Evolutionary conservation across 2,329 filamentous ascomycete species (phyloP).

Genomic region (Xylariaceae sp.): DNA sequence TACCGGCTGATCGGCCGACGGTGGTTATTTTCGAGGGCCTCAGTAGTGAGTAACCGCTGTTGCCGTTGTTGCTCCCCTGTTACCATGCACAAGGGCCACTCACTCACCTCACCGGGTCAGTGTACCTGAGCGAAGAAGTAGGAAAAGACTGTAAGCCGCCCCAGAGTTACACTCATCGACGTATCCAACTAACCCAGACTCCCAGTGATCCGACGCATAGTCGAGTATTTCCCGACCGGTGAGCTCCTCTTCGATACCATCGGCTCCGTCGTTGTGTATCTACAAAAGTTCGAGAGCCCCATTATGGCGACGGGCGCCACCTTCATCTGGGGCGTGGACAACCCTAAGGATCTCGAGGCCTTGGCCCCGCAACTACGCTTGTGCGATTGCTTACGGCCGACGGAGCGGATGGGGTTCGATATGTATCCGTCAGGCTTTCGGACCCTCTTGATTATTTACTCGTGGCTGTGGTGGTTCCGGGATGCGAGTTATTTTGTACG

Average conservation of each 20-base stretch:
- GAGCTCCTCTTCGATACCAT: constrained; percentile 13
- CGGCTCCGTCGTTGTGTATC: constrained; percentile 2
- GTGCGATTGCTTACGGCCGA: neutral
- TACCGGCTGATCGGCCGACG: constrained; percentile 21
- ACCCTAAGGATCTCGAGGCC: constrained; percentile 2
- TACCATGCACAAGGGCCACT: too few relatives aligned
- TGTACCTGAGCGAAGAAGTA: constrained; percentile 18
- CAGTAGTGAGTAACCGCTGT: constrained; percentile 5
- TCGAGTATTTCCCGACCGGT: constrained; percentile 13
- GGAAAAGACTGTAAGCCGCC: constrained; percentile 3
- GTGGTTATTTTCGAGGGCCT: constrained; percentile 25
- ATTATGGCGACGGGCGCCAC: constrained; percentile 1
- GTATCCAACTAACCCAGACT: too few relatives aligned
- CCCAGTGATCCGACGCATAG: constrained; percentile 8
- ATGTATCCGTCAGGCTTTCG: neutral
- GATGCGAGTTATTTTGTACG: neutral
- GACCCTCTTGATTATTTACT: neutral
- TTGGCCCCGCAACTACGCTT: constrained; percentile 3
- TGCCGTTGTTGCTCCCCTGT: too few relatives aligned
- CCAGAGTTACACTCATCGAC: too few relatives aligned
- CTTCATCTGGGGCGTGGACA: constrained; percentile 5
- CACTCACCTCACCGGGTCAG: too few relatives aligned
- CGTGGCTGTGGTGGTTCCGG: constrained; percentile 1
- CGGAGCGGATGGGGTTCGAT: neutral
- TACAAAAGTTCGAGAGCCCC: constrained; percentile 3